Percentiles rank a stretch among this genome's conserved stretches.
Evolutionary conservation across 805 yeast genomes (phyloP).

Genomic region (Ascoidea rubescens): DNA sequence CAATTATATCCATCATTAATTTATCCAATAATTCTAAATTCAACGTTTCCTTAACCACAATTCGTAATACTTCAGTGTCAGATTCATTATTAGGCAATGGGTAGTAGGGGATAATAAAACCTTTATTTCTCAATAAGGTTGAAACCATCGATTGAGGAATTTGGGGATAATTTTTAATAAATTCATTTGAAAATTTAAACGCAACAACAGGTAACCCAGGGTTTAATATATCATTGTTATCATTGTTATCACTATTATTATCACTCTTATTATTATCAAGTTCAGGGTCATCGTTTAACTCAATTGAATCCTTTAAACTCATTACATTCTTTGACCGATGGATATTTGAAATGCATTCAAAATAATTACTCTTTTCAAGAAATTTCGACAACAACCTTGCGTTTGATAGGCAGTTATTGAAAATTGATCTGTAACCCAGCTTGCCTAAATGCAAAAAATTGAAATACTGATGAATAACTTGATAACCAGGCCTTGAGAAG

Average conservation of each 20-base stretch:
- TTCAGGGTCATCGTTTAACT: constrained; percentile 6
- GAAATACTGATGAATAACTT: constrained; percentile 78
- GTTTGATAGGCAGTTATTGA: constrained; percentile 48
- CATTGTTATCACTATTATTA: constrained; percentile 2
- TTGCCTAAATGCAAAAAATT: constrained; percentile 60
- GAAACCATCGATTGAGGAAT: constrained; percentile 73
- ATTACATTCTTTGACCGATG: constrained; percentile 39
- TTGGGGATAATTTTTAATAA: constrained; percentile 51
- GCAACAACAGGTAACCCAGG: constrained; percentile 88
- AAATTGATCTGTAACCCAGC: constrained; percentile 52
- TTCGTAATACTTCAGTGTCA: constrained; percentile 60
- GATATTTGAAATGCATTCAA: constrained; percentile 62
- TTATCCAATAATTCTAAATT: constrained; percentile 46
- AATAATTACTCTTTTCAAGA: constrained; percentile 51
- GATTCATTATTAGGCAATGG: constrained; percentile 54
- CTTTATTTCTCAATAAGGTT: constrained; percentile 57
- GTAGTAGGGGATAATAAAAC: constrained; percentile 85
- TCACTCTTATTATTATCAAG: constrained; percentile 16
- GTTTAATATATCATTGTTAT: constrained; percentile 23
- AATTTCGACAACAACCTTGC: constrained; percentile 54
- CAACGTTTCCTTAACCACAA: constrained; percentile 66
- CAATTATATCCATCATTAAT: constrained; percentile 46
- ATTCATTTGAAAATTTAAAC: constrained; percentile 52
- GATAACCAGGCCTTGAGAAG: constrained; percentile 88
- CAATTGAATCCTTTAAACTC: constrained; percentile 10